A percentile compares a stretch with the other conserved stretches of the same genome.
These are phyloP conservation scores for Themeda triandra DNA, from an alignment of 176 grass and related monocot genomes.

Conservation along the genomic window DNA sequence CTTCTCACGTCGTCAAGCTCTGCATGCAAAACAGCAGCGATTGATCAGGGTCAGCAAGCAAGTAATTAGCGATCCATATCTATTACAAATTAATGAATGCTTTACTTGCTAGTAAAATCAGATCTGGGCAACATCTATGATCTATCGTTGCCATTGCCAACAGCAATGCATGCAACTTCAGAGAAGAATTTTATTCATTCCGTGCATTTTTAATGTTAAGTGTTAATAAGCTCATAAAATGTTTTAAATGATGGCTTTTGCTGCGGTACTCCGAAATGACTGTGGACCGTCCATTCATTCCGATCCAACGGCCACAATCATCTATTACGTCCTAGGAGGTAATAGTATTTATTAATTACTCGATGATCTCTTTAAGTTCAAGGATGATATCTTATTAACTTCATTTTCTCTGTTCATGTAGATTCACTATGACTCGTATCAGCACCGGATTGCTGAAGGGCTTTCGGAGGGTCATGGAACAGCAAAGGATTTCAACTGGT, in stretches of 20 bases:
- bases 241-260: not conserved
- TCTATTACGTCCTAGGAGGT: no score
- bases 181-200: no score
- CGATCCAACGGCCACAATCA: no score
- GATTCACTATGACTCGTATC: constrained; percentile 54
- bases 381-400: not conserved
- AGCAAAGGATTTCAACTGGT: constrained; percentile 47
- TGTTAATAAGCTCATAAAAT: not conserved
- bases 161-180: no score
- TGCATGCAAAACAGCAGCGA: not conserved
- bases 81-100: no score
- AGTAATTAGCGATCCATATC: not conserved
- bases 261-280: no score
- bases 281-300: no score
- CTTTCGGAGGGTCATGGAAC: constrained; percentile 40
- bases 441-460: constrained; percentile 48
- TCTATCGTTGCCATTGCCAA: no score
- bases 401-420: constrained; percentile 39
- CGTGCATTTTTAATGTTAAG: not conserved
- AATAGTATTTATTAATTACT: no score
- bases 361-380: no score
- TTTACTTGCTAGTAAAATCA: not conserved
- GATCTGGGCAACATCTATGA: no score
- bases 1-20: no score
- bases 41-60: not conserved